Base-by-base conservation (phyloP, 2,329 filamentous ascomycete species). In the Dactylellina parvicollis region DNA sequence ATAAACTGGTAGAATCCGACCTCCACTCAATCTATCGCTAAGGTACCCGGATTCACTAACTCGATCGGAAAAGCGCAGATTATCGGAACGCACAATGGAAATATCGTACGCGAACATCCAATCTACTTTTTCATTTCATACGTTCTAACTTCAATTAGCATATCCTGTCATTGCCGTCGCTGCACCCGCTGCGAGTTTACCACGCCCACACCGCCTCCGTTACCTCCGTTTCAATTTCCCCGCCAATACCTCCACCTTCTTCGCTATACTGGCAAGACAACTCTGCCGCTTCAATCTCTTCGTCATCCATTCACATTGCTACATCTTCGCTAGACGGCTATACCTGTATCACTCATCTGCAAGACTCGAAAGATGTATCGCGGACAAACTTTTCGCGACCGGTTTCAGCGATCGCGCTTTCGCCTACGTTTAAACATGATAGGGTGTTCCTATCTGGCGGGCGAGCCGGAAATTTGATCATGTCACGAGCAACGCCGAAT, bases 261-360 rank as follows among this genome's bases (percentile, higher is more conserved):
- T 85, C 86, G 0, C 80, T 86, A 0, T 82, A 66, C 84, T 1
- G 81, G 80, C 59, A 66, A 16, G 59, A 64, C 50, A 59, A 65
- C 61, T 34, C 67, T 44, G 49, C 70, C 4, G 38, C n/a, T 3
- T 42, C 75, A 50, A 40, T 74, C 74, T 47, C 47, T 54, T 40
- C 75, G 44, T 79, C 79, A 2, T 52, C 76, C 42, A 1, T 99
- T 40, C 91, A 95, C 80, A 91, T 99, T 76, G 94, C 90, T 0
- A 96, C 94, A 0, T 92, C 95, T 0, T 98, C 95, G 0, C 91
- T 96, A 79, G 95, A 99, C 80, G 96, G 95, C 16, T 94, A 97
- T 79, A 92, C 99, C 12, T 98, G 95, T 78, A 87, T 99, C 0
- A 89, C 92, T 69, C 96, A 92, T 0, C 83, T 99, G 18, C 83